Base-by-base conservation (phyloP, 352 stramenopile genomes). In the Phytophthora fragariaefolia region DNA sequence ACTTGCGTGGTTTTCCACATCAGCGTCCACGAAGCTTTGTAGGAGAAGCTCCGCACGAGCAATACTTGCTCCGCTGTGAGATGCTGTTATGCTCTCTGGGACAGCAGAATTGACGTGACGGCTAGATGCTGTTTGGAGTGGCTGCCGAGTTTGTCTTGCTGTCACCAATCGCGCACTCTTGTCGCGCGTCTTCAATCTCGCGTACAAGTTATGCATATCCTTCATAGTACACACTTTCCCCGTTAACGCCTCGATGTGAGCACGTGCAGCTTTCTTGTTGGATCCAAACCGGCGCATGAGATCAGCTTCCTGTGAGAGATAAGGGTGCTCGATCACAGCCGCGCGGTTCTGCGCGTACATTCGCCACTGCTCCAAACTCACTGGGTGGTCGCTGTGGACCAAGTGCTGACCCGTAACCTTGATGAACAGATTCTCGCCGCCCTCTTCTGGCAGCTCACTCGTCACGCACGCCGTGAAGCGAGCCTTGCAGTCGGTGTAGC, bases 341-440 rank as follows among this genome's bases (percentile, higher is more conserved):
- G 81, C 83, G 38, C 83, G 83, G 68, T 92, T 92, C 78, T 92
- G 83, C 42, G 83, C 89, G 62, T 92, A 92, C 74, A 89, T 86
- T 43, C 80, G 79, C 83, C 83, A 92, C 55, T 92, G 83, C 23
- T 89, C 83, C 22, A 83, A 72, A 40, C 38, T 83, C 45, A 92
- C 70, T 2, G 81, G 76, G 63, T 92, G 83, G 48, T 92, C 82
- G 24, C 77, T 83, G 57, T 92, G 83, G 49, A 84, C 78, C 27
- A 89, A 58, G 45, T 87, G 81, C 63, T 90, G 64, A 0, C 75
- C 69, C n/a, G 66, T 86, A 15, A 90, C 80, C 66, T 86, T 84
- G 66, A 92, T 89, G 55, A 77, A 92, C 12, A 89, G 73, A 54
- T 82, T 69, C 53, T 85, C 71, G 28, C 71, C 75, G 27, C 56